A percentile compares a stretch with the other conserved stretches of the same genome.
These are phyloP conservation scores for Bocquillonia castaneifolia DNA, from an alignment of 441 rosid genomes.

Conservation along the genomic window DNA sequence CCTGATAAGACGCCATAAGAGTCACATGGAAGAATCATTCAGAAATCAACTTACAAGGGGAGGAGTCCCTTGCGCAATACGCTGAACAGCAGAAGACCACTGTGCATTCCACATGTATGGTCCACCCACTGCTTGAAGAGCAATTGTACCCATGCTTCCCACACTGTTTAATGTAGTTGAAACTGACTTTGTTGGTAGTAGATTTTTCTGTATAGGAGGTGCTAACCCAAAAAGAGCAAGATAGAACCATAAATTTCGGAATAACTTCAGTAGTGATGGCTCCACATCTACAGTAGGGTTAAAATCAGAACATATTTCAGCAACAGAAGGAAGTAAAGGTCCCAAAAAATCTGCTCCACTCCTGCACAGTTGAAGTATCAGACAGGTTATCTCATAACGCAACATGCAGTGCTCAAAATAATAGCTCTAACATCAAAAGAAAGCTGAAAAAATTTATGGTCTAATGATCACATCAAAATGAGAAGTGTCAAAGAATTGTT, in stretches of 20 bases:
- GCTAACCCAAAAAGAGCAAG: constrained; percentile 96
- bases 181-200: constrained; percentile 55
- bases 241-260: constrained; percentile 98
- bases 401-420: constrained; percentile 15
- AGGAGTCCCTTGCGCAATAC: constrained; percentile 96
- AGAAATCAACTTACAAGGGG: constrained; percentile 75
- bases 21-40: constrained; percentile 3
- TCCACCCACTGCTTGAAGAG: constrained; percentile 94
- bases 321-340: constrained; percentile 95
- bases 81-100: constrained; percentile 88
- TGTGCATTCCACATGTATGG: constrained; percentile 89
- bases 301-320: constrained; percentile 95
- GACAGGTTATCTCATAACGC: constrained; percentile 18
- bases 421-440: constrained; percentile 14
- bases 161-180: constrained; percentile 64
- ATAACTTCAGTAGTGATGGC: constrained; percentile 90
- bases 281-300: constrained; percentile 79
- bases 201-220: constrained; percentile 75
- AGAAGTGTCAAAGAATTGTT: constrained; percentile 16
- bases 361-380: constrained; percentile 42
- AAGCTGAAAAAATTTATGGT: too few relatives aligned
- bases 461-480: too few relatives aligned
- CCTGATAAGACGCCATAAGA: neutral
- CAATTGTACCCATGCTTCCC: constrained; percentile 64
- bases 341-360: constrained; percentile 98